Evolutionary conservation across 805 yeast genomes (phyloP).

Genomic region (Kuraishia molischiana): DNA sequence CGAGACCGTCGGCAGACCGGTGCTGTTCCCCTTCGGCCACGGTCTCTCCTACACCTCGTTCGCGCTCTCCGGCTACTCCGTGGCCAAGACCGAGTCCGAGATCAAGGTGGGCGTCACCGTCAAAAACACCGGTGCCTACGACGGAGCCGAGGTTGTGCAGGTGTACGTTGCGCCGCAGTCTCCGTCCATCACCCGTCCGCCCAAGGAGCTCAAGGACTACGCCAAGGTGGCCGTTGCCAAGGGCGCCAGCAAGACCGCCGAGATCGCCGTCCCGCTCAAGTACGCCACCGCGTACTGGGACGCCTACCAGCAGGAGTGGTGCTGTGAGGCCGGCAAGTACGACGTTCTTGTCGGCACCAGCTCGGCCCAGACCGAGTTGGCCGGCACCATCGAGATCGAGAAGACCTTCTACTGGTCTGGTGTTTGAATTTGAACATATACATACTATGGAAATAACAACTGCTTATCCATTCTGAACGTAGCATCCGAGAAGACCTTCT

Average conservation of each 20-base stretch:
- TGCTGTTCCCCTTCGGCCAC: constrained; percentile 32
- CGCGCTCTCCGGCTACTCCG: constrained; percentile 18
- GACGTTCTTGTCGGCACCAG: constrained; percentile 31
- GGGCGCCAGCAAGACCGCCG: constrained; percentile 30
- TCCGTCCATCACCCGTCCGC: constrained; percentile 37
- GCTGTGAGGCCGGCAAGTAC: constrained; percentile 40
- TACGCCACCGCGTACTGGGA: constrained; percentile 49
- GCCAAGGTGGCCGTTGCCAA: constrained; percentile 35
- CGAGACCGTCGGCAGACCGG: constrained; percentile 24
- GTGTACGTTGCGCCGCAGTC: constrained; percentile 28
- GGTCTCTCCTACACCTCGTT: constrained; percentile 34
- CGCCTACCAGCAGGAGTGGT: constrained; percentile 38
- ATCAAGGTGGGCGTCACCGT: constrained; percentile 25
- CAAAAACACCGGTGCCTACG: constrained; percentile 32
- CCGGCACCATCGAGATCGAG: background rate
- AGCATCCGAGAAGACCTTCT: background rate
- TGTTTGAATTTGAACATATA: no score
- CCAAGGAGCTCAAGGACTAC: constrained; percentile 52
- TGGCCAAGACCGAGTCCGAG: constrained; percentile 12
- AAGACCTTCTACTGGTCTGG: background rate
- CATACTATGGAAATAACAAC: no score
- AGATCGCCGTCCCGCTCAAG: constrained; percentile 29
- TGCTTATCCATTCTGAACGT: no score
- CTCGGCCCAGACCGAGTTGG: background rate
- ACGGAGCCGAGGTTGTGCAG: constrained; percentile 48